phyloP scores from a whole-genome alignment of 148 eudicot genomes.

The Gaultheria prostrata region DNA sequence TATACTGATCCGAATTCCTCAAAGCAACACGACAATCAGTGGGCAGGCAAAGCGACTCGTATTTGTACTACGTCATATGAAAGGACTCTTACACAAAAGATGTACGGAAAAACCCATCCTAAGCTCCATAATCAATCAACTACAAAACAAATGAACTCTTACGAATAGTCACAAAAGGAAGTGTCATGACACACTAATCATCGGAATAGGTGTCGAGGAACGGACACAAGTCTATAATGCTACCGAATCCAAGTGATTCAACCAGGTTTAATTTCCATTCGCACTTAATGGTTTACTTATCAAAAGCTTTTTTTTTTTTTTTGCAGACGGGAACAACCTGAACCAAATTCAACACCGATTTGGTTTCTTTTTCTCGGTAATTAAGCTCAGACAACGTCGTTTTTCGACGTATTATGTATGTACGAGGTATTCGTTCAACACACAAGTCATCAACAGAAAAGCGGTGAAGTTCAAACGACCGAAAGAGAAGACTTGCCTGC shows the following conservation, averaged over 20 bases:
- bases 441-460: neutral
- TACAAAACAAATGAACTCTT: neutral
- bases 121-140: neutral
- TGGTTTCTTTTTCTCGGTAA: neutral
- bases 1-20: neutral
- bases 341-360: neutral
- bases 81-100: neutral
- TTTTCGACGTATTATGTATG: no score
- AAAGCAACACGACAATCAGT: neutral
- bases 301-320: neutral
- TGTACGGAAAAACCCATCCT: neutral
- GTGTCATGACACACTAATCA: neutral
- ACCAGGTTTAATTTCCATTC: neutral
- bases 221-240: neutral
- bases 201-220: neutral
- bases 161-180: neutral
- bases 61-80: neutral
- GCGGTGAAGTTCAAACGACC: neutral
- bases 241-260: neutral
- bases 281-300: neutral
- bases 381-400: neutral
- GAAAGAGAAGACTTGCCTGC: conserved; percentile 16
- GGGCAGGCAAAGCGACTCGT: neutral
- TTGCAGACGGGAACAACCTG: neutral
- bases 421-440: no score